These are phyloP conservation scores for Stenogyne calaminthoides DNA, from an alignment of 305 asterid genomes.

Conservation along the genomic window DNA sequence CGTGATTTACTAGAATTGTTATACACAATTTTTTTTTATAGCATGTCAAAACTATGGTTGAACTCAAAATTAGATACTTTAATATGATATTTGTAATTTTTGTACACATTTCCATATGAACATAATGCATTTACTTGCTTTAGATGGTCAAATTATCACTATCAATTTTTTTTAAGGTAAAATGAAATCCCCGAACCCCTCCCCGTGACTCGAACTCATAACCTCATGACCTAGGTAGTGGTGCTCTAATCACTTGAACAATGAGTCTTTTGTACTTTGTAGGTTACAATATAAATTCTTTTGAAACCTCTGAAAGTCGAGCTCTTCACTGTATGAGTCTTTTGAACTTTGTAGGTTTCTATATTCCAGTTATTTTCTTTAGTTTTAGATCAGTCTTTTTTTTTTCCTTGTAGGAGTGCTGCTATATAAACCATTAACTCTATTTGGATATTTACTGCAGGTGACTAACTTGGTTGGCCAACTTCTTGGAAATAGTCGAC, in stretches of 20 bases:
- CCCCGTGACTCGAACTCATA: no score
- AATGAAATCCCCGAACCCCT: no score
- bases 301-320: background rate
- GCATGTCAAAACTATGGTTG: background rate
- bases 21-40: background rate
- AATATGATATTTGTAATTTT: background rate
- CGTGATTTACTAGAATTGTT: background rate
- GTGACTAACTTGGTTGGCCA: constrained; percentile 68
- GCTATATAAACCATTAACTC: background rate
- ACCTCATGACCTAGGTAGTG: no score
- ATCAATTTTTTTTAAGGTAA: no score
- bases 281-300: no score
- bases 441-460: constrained; percentile 37
- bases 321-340: background rate
- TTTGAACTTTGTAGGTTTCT: background rate
- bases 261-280: no score
- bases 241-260: no score
- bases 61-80: constrained; percentile 1
- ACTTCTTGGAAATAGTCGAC: constrained; percentile 57
- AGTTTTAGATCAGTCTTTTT: background rate
- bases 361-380: background rate
- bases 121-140: background rate
- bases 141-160: background rate
- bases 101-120: background rate
- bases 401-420: background rate